These are phyloP conservation scores for Musa acuminata DNA, from an alignment of 176 grass and related monocot species.

Conservation along the genomic window DNA sequence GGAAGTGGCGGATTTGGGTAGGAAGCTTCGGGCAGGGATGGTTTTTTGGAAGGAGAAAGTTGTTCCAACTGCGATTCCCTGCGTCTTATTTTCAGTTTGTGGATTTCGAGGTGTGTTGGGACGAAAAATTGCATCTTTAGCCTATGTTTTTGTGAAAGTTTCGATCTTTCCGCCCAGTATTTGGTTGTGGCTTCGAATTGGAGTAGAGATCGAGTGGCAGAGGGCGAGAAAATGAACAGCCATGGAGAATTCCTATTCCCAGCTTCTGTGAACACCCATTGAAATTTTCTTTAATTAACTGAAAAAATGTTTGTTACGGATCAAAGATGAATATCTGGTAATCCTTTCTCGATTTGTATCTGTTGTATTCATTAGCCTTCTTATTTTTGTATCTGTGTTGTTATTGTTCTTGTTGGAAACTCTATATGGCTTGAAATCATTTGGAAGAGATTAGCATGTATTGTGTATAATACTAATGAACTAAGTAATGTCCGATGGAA, in stretches of 20 bases:
- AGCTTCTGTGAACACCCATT: too few relatives aligned
- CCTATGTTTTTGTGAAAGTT: not conserved
- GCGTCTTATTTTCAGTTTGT: not conserved
- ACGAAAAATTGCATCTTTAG: not conserved
- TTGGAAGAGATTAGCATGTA: too few relatives aligned
- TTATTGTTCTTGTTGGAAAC: not conserved
- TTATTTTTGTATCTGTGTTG: not conserved
- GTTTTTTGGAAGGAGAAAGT: not conserved
- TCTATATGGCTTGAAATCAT: not conserved
- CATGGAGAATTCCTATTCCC: too few relatives aligned
- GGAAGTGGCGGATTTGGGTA: not conserved
- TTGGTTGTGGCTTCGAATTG: not conserved
- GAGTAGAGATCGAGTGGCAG: not conserved
- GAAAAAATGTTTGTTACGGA: not conserved
- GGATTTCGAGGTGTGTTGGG: not conserved
- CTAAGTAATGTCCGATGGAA: not conserved
- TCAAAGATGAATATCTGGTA: not conserved
- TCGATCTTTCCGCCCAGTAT: not conserved
- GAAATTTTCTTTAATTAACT: too few relatives aligned
- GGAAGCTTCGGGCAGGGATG: not conserved
- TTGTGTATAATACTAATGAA: not conserved
- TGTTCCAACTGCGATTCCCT: not conserved
- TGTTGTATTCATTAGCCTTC: not conserved
- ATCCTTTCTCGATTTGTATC: not conserved
- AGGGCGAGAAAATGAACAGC: not conserved